These are phyloP conservation scores for Neofusicoccum cordaticola DNA, from an alignment of 2,329 filamentous ascomycete genomes.

Conservation along the genomic window DNA sequence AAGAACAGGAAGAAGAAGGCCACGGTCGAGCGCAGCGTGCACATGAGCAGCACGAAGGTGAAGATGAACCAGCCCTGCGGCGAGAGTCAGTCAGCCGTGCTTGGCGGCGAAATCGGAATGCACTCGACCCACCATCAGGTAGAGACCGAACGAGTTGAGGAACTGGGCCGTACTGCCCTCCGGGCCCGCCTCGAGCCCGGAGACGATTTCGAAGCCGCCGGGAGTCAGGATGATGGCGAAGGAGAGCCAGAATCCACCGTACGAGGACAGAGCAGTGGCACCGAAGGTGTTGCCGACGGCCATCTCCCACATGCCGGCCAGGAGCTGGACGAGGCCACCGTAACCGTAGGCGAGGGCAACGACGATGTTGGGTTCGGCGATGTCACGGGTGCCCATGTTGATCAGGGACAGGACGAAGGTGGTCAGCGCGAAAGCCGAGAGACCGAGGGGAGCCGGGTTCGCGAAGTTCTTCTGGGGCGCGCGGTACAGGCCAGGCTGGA, in stretches of 20 bases:
- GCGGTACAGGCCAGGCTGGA: conserved; percentile 53
- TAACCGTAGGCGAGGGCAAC: conserved; percentile 42
- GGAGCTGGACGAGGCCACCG: conserved; percentile 42
- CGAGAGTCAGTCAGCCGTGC: too few species aligned
- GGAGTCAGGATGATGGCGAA: conserved; percentile 54
- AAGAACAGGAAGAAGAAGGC: conserved; percentile 58
- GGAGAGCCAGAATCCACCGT: conserved; percentile 57
- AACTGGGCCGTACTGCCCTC: conserved; percentile 45
- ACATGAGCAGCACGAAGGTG: conserved; percentile 55
- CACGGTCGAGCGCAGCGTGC: conserved; percentile 57
- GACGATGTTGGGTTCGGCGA: conserved; percentile 39
- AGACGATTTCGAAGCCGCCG: conserved; percentile 45
- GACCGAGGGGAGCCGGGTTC: conserved; percentile 56
- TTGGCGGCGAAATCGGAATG: not conserved
- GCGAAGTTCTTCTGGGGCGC: conserved; percentile 43
- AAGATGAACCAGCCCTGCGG: conserved; percentile 59
- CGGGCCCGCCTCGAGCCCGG: conserved; percentile 32
- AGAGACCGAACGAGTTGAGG: conserved; percentile 56
- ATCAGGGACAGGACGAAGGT: conserved; percentile 54
- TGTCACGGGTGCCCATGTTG: conserved; percentile 37
- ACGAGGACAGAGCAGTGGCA: conserved; percentile 55
- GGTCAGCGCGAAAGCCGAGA: conserved; percentile 59
- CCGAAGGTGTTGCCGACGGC: conserved; percentile 56
- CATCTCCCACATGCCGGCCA: conserved; percentile 48
- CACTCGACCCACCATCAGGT: conserved; percentile 47